Base-by-base conservation (phyloP, 192 early-diverging fungal species). In the Borealophlyctis nickersoniae region DNA sequence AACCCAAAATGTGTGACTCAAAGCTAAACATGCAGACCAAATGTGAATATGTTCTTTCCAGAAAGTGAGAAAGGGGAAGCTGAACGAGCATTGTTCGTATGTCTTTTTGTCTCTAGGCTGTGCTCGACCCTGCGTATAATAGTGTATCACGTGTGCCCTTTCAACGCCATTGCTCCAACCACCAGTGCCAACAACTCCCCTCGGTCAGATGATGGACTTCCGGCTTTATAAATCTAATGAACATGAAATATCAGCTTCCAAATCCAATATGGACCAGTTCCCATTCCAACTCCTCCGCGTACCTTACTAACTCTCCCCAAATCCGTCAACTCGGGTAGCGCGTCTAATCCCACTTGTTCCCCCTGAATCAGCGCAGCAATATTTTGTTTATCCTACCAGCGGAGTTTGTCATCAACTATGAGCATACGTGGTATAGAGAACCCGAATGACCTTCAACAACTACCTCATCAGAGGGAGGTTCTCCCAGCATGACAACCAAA, bases 121-220 rank as follows among this genome's bases (percentile, higher is more conserved):
- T n/a, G n/a, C n/a, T n/a, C n/a, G n/a, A n/a, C n/a, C n/a, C n/a
- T n/a, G n/a, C n/a, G n/a, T n/a, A n/a, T n/a, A n/a, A n/a, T n/a
- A n/a, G n/a, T n/a, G n/a, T n/a, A 45, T 19, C 19, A 45, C 19
- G 39, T 45, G 19, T 67, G 28, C n/a, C 70, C 70, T 31, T 73
- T 73, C 19, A 73, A 31, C 1, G 72, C 72, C 65, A 73, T 73
- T 3, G 72, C 36, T 7, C 72, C 66, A 13, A 69, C 57, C 11
- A 73, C 62, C 13, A 73, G 36, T 26, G 63, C 36, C 14, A 66
- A 49, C 11, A 36, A 24, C 32, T 62, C 30, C 9, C 24, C 52
- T 23, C 23, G 22, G 23, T 36, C 30, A 4, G 7, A 33, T n/a
- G 56, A 58, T 27, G 16, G 39, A 52, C 33, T 66, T 23, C 45